phyloP scores from a whole-genome alignment of 331 rosid genomes.

The Malus hybrid region DNA sequence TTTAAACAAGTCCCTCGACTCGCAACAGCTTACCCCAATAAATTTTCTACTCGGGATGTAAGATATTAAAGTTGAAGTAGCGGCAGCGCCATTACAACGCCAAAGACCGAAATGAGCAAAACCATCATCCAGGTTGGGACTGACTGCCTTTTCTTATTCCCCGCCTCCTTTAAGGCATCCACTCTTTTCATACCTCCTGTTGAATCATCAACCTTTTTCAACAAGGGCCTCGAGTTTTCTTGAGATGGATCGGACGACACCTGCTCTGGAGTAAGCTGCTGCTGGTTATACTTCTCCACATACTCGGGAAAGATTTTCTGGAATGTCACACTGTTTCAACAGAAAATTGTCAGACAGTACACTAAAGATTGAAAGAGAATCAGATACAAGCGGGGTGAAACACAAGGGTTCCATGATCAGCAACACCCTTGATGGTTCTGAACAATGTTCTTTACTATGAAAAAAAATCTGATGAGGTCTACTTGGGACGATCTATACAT shows the following conservation, averaged over 20 bases:
- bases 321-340: constrained; percentile 58
- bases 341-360: constrained; percentile 9
- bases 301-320: constrained; percentile 91
- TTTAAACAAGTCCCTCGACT: constrained; percentile 27
- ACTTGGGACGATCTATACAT: no score
- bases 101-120: constrained; percentile 75
- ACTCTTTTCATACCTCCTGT: constrained; percentile 33
- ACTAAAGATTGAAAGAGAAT: background rate
- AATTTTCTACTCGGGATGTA: constrained; percentile 3
- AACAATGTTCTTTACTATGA: no score
- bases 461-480: no score
- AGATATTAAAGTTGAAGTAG: constrained; percentile 67
- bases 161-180: constrained; percentile 31
- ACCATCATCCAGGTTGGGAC: constrained; percentile 91
- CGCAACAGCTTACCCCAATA: constrained; percentile 11
- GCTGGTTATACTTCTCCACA: constrained; percentile 78
- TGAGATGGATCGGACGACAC: constrained; percentile 25
- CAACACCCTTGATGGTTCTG: no score
- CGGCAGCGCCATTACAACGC: constrained; percentile 90
- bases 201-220: constrained; percentile 33
- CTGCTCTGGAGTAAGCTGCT: constrained; percentile 44
- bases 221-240: constrained; percentile 35
- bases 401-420: background rate
- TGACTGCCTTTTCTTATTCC: constrained; percentile 40
- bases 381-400: background rate